A percentile compares a stretch with the other conserved stretches of the same genome.
phyloP scores from a whole-genome alignment of 106 monocot genomes.

The Iris macrosiphon region DNA sequence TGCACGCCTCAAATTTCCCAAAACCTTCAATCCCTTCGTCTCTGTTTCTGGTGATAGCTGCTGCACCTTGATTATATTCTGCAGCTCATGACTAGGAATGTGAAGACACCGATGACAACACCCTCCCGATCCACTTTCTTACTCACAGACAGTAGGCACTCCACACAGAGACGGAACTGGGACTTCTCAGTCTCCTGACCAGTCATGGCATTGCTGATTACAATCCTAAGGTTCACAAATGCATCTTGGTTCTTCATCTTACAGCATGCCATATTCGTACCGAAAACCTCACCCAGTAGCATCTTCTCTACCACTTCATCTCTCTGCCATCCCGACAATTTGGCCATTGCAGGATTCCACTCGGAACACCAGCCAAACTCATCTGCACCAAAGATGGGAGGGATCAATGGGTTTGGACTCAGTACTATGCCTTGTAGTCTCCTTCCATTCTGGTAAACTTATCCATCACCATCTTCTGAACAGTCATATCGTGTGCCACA shows the following conservation, averaged over 20 bases:
- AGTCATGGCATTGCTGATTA: slow-evolving; percentile 83
- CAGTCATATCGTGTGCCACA: slow-evolving; percentile 87
- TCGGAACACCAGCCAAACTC: slow-evolving; percentile 97
- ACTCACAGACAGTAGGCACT: slow-evolving; percentile 77
- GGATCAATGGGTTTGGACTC: slow-evolving; percentile 82
- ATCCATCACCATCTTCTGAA: slow-evolving; percentile 75
- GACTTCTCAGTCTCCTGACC: slow-evolving; percentile 63
- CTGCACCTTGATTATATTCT: slow-evolving; percentile 65
- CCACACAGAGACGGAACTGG: slow-evolving; percentile 61
- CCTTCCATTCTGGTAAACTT: slow-evolving; percentile 79
- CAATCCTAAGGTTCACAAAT: slow-evolving; percentile 67
- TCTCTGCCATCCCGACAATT: slow-evolving; percentile 68
- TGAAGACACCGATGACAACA: slow-evolving; percentile 66
- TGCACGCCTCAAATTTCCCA: slow-evolving; percentile 73
- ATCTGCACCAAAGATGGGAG: slow-evolving; percentile 90
- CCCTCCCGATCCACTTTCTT: slow-evolving; percentile 61
- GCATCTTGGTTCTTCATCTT: slow-evolving; percentile 71
- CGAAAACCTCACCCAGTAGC: slow-evolving; percentile 93
- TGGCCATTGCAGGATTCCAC: slow-evolving; percentile 90
- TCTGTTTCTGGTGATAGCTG: slow-evolving; percentile 46
- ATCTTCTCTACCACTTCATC: slow-evolving; percentile 76
- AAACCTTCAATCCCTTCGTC: slow-evolving; percentile 54
- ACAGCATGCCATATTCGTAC: slow-evolving; percentile 45
- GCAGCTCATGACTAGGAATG: slow-evolving; percentile 64
- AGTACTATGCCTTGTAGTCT: slow-evolving; percentile 89